Conservation (phyloP, 1,139 yeast genomes). For the Saccharomyces uvarum region DNA sequence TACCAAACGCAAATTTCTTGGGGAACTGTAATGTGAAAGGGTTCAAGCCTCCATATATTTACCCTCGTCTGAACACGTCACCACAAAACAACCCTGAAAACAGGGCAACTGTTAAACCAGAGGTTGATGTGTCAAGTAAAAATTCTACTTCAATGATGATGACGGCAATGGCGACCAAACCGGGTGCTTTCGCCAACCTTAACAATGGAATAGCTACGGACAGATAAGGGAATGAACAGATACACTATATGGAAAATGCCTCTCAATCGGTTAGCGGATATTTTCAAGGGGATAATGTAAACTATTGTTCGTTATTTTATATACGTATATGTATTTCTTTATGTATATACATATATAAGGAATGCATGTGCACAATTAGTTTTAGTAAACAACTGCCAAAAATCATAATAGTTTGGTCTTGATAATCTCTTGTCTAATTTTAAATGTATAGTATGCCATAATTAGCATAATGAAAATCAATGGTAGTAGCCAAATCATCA, state of each 20-base stretch:
- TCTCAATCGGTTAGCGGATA: background rate
- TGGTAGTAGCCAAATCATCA: conserved; percentile 34
- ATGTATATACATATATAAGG: background rate
- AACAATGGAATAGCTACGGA: background rate
- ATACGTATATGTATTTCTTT: background rate
- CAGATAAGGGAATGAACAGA: background rate
- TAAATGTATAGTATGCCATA: conserved; percentile 36
- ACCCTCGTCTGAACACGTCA: background rate
- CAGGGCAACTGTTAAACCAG: background rate
- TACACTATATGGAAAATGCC: background rate
- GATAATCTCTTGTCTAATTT: conserved; percentile 35
- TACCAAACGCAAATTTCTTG: conserved; percentile 41
- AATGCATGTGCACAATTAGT: background rate
- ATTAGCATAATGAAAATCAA: conserved; percentile 29
- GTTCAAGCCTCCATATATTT: conserved; percentile 37
- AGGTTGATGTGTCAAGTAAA: background rate
- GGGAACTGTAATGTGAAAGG: conserved; percentile 38
- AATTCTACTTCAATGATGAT: background rate
- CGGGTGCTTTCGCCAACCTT: background rate
- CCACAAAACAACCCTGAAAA: background rate
- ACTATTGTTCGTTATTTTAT: background rate
- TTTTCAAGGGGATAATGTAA: background rate
- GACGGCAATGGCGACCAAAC: background rate
- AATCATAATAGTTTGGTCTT: conserved; percentile 33
- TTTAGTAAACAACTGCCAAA: background rate